Conservation (phyloP, 108 stramenopile species). For the Pseudonitzschia pungens region DNA sequence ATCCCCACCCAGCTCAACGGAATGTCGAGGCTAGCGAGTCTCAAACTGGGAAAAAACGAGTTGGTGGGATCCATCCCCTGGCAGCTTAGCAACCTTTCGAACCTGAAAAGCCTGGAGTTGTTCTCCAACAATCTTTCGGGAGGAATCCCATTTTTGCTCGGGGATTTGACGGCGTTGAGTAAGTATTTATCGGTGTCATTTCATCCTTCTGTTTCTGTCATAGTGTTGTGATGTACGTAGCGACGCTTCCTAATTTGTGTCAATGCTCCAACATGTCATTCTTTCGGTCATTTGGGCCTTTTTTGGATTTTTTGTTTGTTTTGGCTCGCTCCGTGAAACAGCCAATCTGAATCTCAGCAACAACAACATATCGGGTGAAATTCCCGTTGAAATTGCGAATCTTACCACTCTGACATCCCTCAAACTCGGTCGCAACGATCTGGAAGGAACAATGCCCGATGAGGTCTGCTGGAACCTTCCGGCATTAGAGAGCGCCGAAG, state of each 20-base stretch:
- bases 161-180: neutral
- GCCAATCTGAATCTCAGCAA: slow-evolving; percentile 5
- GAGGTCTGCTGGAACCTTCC: neutral
- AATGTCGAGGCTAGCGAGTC: neutral
- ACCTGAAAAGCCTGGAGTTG: neutral
- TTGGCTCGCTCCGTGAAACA: neutral
- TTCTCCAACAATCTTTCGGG: neutral
- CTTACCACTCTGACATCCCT: neutral
- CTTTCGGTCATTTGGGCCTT: neutral
- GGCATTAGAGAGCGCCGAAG: neutral
- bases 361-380: slow-evolving; percentile 13
- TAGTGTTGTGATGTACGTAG: too few relatives aligned
- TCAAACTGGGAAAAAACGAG: neutral
- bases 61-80: slow-evolving; percentile 7
- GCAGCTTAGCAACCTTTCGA: slow-evolving; percentile 1
- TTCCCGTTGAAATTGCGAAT: slow-evolving; percentile 10
- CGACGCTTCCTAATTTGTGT: neutral
- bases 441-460: slow-evolving; percentile 8
- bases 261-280: neutral
- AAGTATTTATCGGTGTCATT: neutral
- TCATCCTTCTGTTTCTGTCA: neutral
- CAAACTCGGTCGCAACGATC: neutral
- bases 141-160: slow-evolving; percentile 1
- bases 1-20: neutral
- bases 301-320: neutral